These are phyloP conservation scores for Saccharomyces hybrid DNA, from an alignment of 1,139 yeast species.

Conservation along the genomic window DNA sequence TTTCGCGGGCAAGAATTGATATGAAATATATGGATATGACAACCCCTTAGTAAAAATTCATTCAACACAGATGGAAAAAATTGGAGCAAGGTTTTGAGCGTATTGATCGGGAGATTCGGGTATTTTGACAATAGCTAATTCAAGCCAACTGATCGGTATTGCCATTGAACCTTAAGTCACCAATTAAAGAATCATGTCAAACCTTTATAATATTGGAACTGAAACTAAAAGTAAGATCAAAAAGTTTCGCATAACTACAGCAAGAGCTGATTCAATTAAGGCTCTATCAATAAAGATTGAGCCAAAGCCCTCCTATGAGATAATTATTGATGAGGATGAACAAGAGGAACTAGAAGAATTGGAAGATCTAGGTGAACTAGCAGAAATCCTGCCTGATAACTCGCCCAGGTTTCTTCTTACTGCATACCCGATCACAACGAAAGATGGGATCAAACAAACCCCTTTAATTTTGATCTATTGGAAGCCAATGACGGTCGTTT, in stretches of 20 bases:
- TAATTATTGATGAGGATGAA: constrained; percentile 40
- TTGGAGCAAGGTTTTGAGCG: neutral
- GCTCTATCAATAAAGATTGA: constrained; percentile 43
- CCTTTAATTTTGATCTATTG: constrained; percentile 79
- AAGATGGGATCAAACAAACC: constrained; percentile 65
- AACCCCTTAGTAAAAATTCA: neutral
- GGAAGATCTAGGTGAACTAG: constrained; percentile 45
- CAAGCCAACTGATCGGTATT: neutral
- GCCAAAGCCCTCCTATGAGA: constrained; percentile 51
- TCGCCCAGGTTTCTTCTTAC: constrained; percentile 68
- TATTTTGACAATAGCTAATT: neutral
- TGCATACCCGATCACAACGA: constrained; percentile 64
- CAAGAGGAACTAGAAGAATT: constrained; percentile 37
- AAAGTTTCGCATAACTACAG: constrained; percentile 65
- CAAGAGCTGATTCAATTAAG: constrained; percentile 56
- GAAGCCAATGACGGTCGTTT: constrained; percentile 71
- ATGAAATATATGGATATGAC: too few relatives aligned
- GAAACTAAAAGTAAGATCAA: constrained; percentile 55
- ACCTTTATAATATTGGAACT: constrained; percentile 55
- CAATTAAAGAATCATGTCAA: constrained; percentile 15
- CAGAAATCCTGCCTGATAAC: constrained; percentile 76
- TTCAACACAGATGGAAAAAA: too few relatives aligned
- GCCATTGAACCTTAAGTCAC: neutral
- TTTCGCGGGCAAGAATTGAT: neutral
- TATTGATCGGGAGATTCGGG: too few relatives aligned